These are phyloP conservation scores for Eleusine indica DNA, from an alignment of 176 grass and related monocot genomes.

Conservation along the genomic window DNA sequence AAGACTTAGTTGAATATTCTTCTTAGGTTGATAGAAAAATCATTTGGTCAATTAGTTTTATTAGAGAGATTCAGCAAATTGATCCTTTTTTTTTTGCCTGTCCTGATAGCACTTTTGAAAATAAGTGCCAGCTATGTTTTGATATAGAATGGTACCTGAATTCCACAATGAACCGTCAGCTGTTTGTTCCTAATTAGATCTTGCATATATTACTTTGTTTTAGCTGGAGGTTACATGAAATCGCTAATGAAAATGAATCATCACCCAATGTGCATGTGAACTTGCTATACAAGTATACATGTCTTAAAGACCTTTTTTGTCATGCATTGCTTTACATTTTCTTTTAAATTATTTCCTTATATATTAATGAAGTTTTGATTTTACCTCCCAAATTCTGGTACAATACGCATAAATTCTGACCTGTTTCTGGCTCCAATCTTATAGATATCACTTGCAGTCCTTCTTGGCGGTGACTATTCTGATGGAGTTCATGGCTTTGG, in stretches of 20 bases:
- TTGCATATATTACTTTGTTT: constrained; percentile 4
- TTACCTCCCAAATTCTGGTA: background rate
- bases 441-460: constrained; percentile 88
- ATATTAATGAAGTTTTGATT: constrained; percentile 8
- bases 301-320: background rate
- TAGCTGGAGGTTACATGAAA: constrained; percentile 13
- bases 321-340: background rate
- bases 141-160: background rate
- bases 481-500: constrained; percentile 83
- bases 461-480: constrained; percentile 95
- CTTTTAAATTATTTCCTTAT: constrained; percentile 11
- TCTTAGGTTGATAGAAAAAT: constrained; percentile 17
- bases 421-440: constrained; percentile 20
- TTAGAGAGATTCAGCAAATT: constrained; percentile 13
- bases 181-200: constrained; percentile 2
- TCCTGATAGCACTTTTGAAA: constrained; percentile 12
- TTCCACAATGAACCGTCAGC: background rate
- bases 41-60: background rate
- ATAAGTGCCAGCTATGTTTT: background rate
- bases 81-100: background rate
- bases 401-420: constrained; percentile 22
- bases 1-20: background rate
- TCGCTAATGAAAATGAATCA: constrained; percentile 4
- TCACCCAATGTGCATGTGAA: background rate
- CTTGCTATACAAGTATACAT: background rate